phyloP scores from a whole-genome alignment of 805 yeast genomes.

The Saturnispora diversa region DNA sequence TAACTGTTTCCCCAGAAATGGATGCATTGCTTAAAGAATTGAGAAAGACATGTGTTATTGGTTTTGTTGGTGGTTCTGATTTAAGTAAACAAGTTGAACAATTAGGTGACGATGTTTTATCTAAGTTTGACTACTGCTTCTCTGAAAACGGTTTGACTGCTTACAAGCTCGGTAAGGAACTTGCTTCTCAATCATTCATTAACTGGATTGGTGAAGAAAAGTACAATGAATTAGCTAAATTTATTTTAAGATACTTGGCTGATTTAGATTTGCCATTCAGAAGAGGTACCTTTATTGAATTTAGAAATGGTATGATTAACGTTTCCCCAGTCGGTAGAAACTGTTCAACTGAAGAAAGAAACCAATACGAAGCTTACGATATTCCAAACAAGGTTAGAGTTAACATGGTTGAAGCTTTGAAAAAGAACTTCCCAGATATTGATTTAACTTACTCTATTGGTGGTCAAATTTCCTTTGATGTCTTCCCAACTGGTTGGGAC shows the following conservation, averaged over 20 bases:
- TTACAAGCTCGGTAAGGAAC: conserved; percentile 78
- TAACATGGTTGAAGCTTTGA: conserved; percentile 76
- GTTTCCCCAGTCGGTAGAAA: conserved; percentile 98
- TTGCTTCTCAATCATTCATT: conserved; percentile 91
- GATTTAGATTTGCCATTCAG: conserved; percentile 88
- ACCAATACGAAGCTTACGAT: conserved; percentile 84
- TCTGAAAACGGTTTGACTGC: conserved; percentile 98
- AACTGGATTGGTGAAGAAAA: conserved; percentile 92
- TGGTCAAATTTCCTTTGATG: conserved; percentile 98
- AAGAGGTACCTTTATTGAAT: conserved; percentile 98
- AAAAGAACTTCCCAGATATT: conserved; percentile 71
- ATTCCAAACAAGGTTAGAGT: conserved; percentile 73
- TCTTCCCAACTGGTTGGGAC: conserved; percentile 99
- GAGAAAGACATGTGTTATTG: conserved; percentile 89
- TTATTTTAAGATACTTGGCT: conserved; percentile 76
- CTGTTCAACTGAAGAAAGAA: conserved; percentile 90
- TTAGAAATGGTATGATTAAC: conserved; percentile 99
- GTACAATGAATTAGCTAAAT: conserved; percentile 82
- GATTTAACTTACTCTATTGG: conserved; percentile 95
- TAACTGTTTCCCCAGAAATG: conserved; percentile 64
- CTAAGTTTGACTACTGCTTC: conserved; percentile 90
- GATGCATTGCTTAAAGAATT: conserved; percentile 58
- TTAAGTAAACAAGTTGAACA: conserved; percentile 93
- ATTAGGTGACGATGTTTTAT: conserved; percentile 70
- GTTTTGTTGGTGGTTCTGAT: conserved; percentile 97